Conservation (phyloP, 805 yeast genomes). For the Scheffersomyces coipomensis region DNA sequence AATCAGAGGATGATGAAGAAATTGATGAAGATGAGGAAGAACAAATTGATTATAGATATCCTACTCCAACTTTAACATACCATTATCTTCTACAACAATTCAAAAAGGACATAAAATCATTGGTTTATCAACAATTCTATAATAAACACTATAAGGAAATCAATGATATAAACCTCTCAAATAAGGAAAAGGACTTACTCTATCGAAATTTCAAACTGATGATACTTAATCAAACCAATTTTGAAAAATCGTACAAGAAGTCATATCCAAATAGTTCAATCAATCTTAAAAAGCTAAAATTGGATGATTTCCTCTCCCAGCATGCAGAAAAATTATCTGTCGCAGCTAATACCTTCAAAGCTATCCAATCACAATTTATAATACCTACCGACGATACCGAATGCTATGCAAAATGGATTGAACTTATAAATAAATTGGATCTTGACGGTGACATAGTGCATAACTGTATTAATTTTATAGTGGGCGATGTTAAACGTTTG, state of each 20-base stretch:
- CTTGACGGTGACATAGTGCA: conserved; percentile 21
- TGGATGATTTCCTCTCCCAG: conserved; percentile 18
- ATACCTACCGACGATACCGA: background rate
- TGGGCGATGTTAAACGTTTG: conserved; percentile 40
- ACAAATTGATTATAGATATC: conserved; percentile 10
- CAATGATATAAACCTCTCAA: conserved; percentile 10
- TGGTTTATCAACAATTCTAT: conserved; percentile 26
- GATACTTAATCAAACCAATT: conserved; percentile 24
- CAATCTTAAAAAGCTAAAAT: conserved; percentile 29
- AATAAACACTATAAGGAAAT: conserved; percentile 12
- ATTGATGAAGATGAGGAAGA: conserved; percentile 4
- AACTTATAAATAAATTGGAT: conserved; percentile 18
- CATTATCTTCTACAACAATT: conserved; percentile 24
- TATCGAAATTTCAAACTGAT: conserved; percentile 27
- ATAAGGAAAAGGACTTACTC: conserved; percentile 17
- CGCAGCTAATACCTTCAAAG: too few relatives aligned
- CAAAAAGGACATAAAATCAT: conserved; percentile 26
- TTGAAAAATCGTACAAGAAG: conserved; percentile 24
- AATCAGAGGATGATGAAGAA: conserved; percentile 3
- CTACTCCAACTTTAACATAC: conserved; percentile 20
- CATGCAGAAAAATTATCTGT: background rate
- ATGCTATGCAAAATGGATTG: conserved; percentile 27
- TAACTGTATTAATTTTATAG: conserved; percentile 31
- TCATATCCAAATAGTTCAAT: conserved; percentile 8
- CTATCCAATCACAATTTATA: too few relatives aligned